A percentile compares a stretch with the other conserved stretches of the same genome.
Evolutionary conservation across 495 filamentous ascomycete species (phyloP).

Genomic region (Podospora didyma): DNA sequence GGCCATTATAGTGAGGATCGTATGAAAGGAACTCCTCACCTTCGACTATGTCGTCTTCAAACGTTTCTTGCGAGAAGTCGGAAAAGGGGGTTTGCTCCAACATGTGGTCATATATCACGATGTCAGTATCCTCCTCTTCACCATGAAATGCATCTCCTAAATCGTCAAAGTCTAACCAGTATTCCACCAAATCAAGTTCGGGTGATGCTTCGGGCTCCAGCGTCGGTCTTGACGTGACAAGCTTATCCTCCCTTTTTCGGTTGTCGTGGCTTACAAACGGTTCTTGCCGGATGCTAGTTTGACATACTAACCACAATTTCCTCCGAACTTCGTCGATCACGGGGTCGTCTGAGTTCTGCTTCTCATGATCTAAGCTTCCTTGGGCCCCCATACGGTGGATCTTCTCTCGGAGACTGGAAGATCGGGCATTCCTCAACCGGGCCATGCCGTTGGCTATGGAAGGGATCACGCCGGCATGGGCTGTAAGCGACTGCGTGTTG

Average conservation of each 20-base stretch:
- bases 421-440: constrained; percentile 20
- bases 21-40: background rate
- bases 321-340: constrained; percentile 6
- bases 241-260: background rate
- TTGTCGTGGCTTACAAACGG: constrained; percentile 2
- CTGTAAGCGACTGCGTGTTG: constrained; percentile 17
- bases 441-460: constrained; percentile 19
- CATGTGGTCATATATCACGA: no score
- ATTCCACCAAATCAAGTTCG: background rate
- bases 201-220: background rate
- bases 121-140: no score
- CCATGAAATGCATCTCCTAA: no score
- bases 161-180: background rate
- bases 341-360: background rate
- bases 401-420: constrained; percentile 22
- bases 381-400: background rate
- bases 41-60: background rate
- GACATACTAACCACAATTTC: constrained; percentile 23
- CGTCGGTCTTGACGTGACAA: no score
- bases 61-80: background rate
- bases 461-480: constrained; percentile 19
- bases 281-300: constrained; percentile 18
- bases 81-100: background rate
- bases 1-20: background rate
- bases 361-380: background rate